Percentiles rank a stretch among this genome's conserved stretches.
Conservation (phyloP, 2,329 filamentous ascomycete species). For the Aspergillus pseudotamarii region DNA sequence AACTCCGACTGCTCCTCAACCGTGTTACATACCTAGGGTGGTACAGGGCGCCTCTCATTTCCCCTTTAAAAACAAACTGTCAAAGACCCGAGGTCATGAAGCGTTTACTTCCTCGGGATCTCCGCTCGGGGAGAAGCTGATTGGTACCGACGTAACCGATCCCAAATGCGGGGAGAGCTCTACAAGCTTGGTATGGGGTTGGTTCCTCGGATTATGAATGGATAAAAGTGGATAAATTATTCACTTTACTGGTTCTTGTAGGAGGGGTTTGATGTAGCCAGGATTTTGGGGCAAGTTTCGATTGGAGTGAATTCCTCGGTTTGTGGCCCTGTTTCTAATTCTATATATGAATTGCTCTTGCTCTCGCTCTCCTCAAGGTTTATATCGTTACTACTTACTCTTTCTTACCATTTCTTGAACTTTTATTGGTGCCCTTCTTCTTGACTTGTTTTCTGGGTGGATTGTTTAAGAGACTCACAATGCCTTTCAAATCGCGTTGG, state of each 20-base stretch:
- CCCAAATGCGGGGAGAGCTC: background rate
- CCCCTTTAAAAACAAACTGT: background rate
- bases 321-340: background rate
- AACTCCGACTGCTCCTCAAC: background rate
- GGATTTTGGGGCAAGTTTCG: background rate
- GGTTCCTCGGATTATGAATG: background rate
- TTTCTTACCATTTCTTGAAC: background rate
- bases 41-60: background rate
- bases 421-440: background rate
- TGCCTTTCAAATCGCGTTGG: slow-evolving; percentile 58
- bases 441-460: background rate
- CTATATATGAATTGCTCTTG: background rate
- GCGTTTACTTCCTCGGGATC: background rate
- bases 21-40: background rate
- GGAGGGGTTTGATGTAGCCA: background rate
- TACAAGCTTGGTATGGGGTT: background rate
- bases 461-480: slow-evolving; percentile 24
- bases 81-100: background rate
- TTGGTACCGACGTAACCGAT: background rate
- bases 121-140: background rate
- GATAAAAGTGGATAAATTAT: background rate
- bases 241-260: background rate
- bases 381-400: background rate
- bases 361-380: background rate
- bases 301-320: background rate